Percentiles rank a stretch among this genome's conserved stretches.
Evolutionary conservation across 2,329 filamentous ascomycete species (phyloP).

Genomic region (Proliferodiscus dingleyae): DNA sequence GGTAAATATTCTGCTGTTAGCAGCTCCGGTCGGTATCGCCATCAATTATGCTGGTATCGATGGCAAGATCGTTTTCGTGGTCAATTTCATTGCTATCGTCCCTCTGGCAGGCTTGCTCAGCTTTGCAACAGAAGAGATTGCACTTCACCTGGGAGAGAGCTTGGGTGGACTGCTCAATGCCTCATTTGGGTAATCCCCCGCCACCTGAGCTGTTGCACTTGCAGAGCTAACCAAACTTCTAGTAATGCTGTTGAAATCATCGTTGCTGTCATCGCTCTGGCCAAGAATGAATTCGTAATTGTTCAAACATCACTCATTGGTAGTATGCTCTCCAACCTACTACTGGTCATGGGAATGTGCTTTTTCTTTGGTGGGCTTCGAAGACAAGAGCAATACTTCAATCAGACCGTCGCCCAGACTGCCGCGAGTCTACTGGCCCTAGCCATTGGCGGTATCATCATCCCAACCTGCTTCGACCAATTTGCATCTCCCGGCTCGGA

Average conservation of each 20-base stretch:
- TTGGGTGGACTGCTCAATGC: constrained; percentile 86
- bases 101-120: constrained; percentile 82
- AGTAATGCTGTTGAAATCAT: constrained; percentile 86
- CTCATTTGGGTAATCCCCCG: constrained; percentile 67
- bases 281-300: constrained; percentile 64
- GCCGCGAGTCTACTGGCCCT: constrained; percentile 66
- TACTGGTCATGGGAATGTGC: constrained; percentile 85
- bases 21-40: constrained; percentile 75
- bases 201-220: constrained; percentile 7
- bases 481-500: constrained; percentile 39
- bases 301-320: constrained; percentile 91
- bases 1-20: constrained; percentile 77
- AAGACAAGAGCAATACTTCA: constrained; percentile 80
- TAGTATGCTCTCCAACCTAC: constrained; percentile 84
- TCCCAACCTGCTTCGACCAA: constrained; percentile 79
- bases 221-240: constrained; percentile 24
- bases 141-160: constrained; percentile 75
- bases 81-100: constrained; percentile 93
- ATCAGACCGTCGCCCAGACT: constrained; percentile 86
- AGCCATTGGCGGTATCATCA: constrained; percentile 74
- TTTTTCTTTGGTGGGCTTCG: constrained; percentile 75
- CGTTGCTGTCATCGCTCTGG: constrained; percentile 78
- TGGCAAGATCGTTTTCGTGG: constrained; percentile 66
- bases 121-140: constrained; percentile 87
- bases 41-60: constrained; percentile 59